Evolutionary conservation across 2,329 filamentous ascomycete species (phyloP).

Genomic region (Aureobasidium melanogenum): DNA sequence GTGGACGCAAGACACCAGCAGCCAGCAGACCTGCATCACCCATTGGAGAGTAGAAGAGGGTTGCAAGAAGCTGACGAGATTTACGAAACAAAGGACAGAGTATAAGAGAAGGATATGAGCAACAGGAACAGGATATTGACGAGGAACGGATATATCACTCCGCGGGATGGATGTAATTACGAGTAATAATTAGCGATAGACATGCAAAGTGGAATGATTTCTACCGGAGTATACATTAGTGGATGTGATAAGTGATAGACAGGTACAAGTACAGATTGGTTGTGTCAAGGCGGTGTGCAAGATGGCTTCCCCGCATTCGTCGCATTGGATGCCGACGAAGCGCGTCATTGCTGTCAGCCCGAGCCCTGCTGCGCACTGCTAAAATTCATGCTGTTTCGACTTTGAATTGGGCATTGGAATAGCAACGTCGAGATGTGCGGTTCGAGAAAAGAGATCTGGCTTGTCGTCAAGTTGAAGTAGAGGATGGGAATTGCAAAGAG

Average conservation of each 20-base stretch:
- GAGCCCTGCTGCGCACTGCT: not conserved
- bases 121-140: not conserved
- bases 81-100: not conserved
- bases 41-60: not conserved
- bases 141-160: not conserved
- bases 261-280: not conserved
- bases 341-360: conserved; percentile 4
- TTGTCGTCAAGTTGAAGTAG: not conserved
- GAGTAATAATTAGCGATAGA: conserved; percentile 1
- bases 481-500: too few relatives aligned
- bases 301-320: not conserved
- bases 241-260: not conserved
- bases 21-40: conserved; percentile 8
- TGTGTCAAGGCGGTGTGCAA: not conserved
- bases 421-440: not conserved
- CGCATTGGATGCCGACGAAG: not conserved
- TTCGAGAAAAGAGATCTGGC: not conserved
- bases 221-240: not conserved
- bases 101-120: not conserved
- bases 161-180: not conserved
- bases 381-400: not conserved
- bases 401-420: not conserved
- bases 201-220: not conserved
- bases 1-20: conserved; percentile 5
- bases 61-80: not conserved